Evolutionary conservation across 1,284 basidiomycete genomes (phyloP).

Genomic region (Pseudozyma tsukubaensis): DNA sequence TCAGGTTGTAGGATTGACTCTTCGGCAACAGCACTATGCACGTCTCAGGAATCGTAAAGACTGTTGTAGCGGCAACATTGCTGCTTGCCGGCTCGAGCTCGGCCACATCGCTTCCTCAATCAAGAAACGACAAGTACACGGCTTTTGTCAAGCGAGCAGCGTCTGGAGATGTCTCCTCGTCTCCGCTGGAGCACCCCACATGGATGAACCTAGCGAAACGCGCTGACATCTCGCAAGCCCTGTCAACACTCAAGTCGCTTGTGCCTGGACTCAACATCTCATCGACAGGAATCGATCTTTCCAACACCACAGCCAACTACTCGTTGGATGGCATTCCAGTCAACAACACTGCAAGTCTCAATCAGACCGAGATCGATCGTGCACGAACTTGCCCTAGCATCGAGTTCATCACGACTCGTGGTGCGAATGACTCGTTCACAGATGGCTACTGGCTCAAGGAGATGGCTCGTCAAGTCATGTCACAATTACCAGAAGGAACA

Average conservation of each 20-base stretch:
- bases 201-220: constrained; percentile 29
- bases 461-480: constrained; percentile 32
- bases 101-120: constrained; percentile 11
- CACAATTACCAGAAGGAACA: constrained; percentile 19
- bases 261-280: constrained; percentile 32
- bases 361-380: constrained; percentile 21
- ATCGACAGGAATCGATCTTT: constrained; percentile 1
- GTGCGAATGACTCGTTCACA: constrained; percentile 30
- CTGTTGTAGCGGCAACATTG: constrained; percentile 6
- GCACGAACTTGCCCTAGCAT: constrained; percentile 23
- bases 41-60: constrained; percentile 15
- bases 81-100: constrained; percentile 8
- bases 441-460: constrained; percentile 33
- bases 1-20: background rate
- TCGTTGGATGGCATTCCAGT: constrained; percentile 18
- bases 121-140: constrained; percentile 16
- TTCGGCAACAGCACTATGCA: constrained; percentile 9
- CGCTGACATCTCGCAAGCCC: constrained; percentile 12
- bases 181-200: constrained; percentile 14
- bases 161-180: constrained; percentile 16
- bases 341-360: constrained; percentile 39
- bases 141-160: constrained; percentile 7
- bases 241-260: constrained; percentile 16
- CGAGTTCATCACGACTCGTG: constrained; percentile 35
- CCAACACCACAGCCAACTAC: constrained; percentile 21